Base-by-base conservation (phyloP, 129 eudicot species). In the Centaurea solstitialis region DNA sequence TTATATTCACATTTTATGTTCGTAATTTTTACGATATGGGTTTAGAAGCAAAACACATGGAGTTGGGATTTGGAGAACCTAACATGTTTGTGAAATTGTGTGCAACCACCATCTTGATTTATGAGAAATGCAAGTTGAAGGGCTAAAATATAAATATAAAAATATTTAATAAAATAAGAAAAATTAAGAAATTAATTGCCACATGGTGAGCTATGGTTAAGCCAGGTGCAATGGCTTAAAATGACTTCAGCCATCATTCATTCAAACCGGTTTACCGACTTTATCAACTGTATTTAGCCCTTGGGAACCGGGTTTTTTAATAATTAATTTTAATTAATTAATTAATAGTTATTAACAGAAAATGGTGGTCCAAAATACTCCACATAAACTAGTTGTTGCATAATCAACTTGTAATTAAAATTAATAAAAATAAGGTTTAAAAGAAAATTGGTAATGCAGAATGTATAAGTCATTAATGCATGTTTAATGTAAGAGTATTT, bases 241-340 rank as follows among this genome's bases (percentile, higher is more conserved):
- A 26, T 76, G 69, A 70, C 86, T 70, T 70, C 82, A 41, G 41
- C 86, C 86, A 77, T 41, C 62, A 40, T 77, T 77, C 68, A 50
- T 83, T 83, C 82, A 77, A 83, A 83, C 86, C 86, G 86, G 86
- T 83, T 83, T 83, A 77, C 74, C 75, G 82, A 83, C 86, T 77
- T 83, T 62, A 78, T 83, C 79, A 83, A 83, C 82, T 83, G 86
- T 11, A 83, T 83, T 62, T 77, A 72, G 75, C 82, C 78, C 79
- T 83, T 13, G 86, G 82, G 78, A 77, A 11, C 10, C 17, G 86
- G 50, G 0, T 74, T 41, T 4, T 7, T 33, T 37, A 2, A 47
- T 47, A 21, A 33, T 8, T 10, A 40, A 13, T n/a, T 77, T 38
- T 66, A 26, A 26, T 26, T 26, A 28, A 35, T 6, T 41, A 39